Base-by-base conservation (phyloP, 2,329 filamentous ascomycete species). In the Reticulascus tulasneorum region DNA sequence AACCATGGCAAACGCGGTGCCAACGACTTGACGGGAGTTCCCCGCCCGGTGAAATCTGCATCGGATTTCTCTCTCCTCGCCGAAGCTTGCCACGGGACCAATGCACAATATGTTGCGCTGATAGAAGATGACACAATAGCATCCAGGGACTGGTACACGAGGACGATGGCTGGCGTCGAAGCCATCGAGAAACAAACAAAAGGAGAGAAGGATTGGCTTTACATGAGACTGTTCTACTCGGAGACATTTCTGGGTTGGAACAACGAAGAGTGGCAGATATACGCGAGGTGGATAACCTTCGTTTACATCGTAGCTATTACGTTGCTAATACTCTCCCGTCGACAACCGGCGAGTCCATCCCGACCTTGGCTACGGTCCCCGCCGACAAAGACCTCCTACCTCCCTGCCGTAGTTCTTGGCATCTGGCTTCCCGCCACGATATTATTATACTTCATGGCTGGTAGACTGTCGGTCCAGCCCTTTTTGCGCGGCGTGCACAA, bases 231-330 rank as follows among this genome's bases (percentile, higher is more conserved):
- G 19, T 64, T 64, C 44, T 63, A 63, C 42, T 60, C 59, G 5
- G 60, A 64, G 37, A 44, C 56, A 2, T 50, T 58, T 10, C 58
- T 63, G 50, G 59, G 59, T 6, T 64, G 61, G 60, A 63, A 63
- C 35, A 48, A 47, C 11, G 58, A 63, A 38, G 56, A 62, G 40
- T 52, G 53, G 45, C 47, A 50, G 3, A 45, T 37, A 22, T 62
- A 63, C 25, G 19, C 49, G 3, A 35, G 47, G 29, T 44, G 45
- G 7, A 51, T 60, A 12, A 43, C 52, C 2, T 5, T 52, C 15
- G 41, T 49, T 11, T 62, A 62, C 31, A 42, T 47, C 2, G 33
- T 37, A 1, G 18, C 20, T 53, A 20, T 29, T 33, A 12, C 23
- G 16, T 16, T 27, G 7, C 24, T n/a, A 10, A n/a, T n/a, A 11